Evolutionary conservation across 2,329 filamentous ascomycete genomes (phyloP).

Genomic region (Podosphaera aphanis): DNA sequence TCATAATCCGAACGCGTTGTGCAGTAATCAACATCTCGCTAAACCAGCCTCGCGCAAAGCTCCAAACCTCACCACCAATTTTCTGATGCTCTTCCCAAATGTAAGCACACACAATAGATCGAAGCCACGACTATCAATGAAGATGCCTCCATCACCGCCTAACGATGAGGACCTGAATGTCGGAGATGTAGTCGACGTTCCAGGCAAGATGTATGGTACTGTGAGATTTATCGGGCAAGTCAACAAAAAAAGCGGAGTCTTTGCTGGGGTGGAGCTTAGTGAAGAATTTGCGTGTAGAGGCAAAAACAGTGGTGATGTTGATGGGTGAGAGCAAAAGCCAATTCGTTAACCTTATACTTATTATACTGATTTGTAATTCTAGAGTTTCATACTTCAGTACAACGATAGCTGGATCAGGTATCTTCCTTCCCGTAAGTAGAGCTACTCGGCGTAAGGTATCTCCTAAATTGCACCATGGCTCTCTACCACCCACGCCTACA

Average conservation of each 20-base stretch:
- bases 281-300: conserved; percentile 59
- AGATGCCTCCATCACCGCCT: conserved; percentile 31
- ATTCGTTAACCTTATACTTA: not conserved
- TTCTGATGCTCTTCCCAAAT: not conserved
- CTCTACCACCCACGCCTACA: conserved; percentile 43
- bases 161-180: conserved; percentile 37
- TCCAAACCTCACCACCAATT: not conserved
- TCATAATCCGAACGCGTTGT: not conserved
- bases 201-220: conserved; percentile 73
- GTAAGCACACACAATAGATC: not conserved
- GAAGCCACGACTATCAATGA: not conserved
- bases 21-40: not conserved
- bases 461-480: conserved; percentile 23
- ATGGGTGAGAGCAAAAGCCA: conserved; percentile 39
- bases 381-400: conserved; percentile 65
- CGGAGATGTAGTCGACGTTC: conserved; percentile 74
- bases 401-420: conserved; percentile 55
- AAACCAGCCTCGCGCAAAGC: not conserved
- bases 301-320: conserved; percentile 91
- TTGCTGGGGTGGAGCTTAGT: conserved; percentile 78
- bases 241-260: conserved; percentile 69
- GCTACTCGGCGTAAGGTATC: conserved; percentile 43
- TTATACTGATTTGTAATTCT: conserved; percentile 2
- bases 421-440: conserved; percentile 76
- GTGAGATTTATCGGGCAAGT: conserved; percentile 78